Conservation (phyloP, 371 early-diverging fungal species). For the Nematocida parisii region DNA sequence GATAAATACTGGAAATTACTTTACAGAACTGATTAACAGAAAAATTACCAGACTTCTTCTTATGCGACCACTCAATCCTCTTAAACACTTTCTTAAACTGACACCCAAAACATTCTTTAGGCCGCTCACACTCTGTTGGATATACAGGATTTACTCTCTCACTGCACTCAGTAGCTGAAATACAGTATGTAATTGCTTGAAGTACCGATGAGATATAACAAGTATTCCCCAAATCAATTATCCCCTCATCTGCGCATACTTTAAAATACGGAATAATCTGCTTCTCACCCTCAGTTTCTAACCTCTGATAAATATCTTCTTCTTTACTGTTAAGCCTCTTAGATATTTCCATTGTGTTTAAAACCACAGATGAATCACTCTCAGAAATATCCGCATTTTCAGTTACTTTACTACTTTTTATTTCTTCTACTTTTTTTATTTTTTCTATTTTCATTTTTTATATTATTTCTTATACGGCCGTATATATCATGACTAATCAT, state of each 20-base stretch:
- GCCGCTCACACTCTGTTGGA: conserved; percentile 55
- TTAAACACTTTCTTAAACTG: conserved; percentile 59
- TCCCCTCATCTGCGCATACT: conserved; percentile 54
- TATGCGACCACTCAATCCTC: conserved; percentile 14
- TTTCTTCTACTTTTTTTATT: neutral
- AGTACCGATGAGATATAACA: conserved; percentile 68
- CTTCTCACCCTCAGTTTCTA: neutral
- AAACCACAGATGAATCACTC: neutral
- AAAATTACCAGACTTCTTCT: neutral
- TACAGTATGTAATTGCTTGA: conserved; percentile 60
- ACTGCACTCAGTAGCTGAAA: conserved; percentile 12
- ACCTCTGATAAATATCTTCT: neutral
- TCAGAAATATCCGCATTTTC: neutral
- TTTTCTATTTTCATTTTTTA: neutral
- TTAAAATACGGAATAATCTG: conserved; percentile 2
- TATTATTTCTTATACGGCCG: neutral
- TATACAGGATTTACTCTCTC: conserved; percentile 55
- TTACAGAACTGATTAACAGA: conserved; percentile 21
- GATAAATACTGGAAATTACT: conserved; percentile 51
- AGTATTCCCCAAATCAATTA: conserved; percentile 66
- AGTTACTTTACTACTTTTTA: neutral
- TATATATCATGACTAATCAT: conserved; percentile 26
- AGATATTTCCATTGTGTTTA: conserved; percentile 23
- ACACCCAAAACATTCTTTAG: conserved; percentile 66
- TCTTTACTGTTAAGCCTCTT: conserved; percentile 20